Conservation (phyloP, 257 asterid genomes). For the Solanum piurae region DNA sequence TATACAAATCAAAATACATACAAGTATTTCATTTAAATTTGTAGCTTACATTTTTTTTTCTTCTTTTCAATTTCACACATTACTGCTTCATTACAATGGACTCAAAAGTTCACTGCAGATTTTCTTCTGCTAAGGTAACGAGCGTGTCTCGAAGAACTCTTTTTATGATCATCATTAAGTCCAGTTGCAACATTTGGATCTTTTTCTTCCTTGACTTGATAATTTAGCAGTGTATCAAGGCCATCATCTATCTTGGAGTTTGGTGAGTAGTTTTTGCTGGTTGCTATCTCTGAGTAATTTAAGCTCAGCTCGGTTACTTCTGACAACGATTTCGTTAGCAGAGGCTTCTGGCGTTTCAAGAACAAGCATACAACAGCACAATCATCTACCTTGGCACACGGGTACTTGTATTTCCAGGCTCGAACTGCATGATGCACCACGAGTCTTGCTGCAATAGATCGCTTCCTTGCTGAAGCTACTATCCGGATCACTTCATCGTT, state of each 20-base stretch:
- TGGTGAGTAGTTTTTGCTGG: conserved; percentile 10
- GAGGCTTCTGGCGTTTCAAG: conserved; percentile 46
- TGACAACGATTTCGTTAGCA: conserved; percentile 33
- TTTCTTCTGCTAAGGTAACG: background rate
- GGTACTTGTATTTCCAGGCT: conserved; percentile 65
- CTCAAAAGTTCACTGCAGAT: background rate
- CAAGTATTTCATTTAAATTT: background rate
- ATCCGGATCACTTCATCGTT: conserved; percentile 53
- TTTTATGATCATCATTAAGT: background rate
- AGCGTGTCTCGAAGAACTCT: background rate
- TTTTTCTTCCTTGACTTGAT: conserved; percentile 12
- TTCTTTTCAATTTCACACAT: background rate
- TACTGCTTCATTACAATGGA: background rate
- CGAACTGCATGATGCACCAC: conserved; percentile 51
- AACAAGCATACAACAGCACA: conserved; percentile 65
- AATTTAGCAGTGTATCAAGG: conserved; percentile 63
- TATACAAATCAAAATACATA: background rate
- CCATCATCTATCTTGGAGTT: conserved; percentile 52
- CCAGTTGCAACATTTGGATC: background rate
- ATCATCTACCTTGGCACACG: conserved; percentile 66
- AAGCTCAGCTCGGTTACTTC: conserved; percentile 33
- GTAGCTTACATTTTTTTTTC: background rate
- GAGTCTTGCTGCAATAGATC: conserved; percentile 49
- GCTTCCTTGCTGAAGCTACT: conserved; percentile 53
- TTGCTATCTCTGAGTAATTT: conserved; percentile 26